These are phyloP conservation scores for Aspergillus japonicus DNA, from an alignment of 2,329 filamentous ascomycete genomes.

Conservation along the genomic window DNA sequence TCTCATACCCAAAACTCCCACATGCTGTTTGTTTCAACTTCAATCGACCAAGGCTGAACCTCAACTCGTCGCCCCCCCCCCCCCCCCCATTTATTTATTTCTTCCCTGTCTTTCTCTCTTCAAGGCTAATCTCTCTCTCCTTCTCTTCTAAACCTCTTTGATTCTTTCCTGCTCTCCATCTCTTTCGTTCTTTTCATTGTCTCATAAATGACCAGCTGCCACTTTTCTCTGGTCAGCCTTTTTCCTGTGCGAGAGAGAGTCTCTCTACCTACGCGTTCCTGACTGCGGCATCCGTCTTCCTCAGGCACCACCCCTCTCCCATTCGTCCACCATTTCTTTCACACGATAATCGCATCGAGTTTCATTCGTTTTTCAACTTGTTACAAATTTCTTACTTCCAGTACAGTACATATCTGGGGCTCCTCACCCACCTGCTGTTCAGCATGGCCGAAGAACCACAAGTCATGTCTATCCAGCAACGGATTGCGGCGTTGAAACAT, in stretches of 20 bases:
- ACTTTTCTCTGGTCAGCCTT: not conserved
- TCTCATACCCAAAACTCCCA: not conserved
- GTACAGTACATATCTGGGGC: not conserved
- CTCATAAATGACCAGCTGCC: not conserved
- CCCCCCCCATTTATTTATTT: not conserved
- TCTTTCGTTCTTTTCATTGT: not conserved
- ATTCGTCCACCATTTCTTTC: not conserved
- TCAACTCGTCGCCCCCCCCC: not conserved
- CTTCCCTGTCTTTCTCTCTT: not conserved
- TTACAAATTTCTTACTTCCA: not conserved
- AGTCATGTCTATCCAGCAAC: slow-evolving; percentile 46
- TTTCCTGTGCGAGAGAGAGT: no score
- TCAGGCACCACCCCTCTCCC: not conserved
- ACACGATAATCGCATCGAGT: not conserved
- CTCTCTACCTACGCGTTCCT: not conserved
- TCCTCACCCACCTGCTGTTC: not conserved
- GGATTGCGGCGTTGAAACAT: slow-evolving; percentile 47
- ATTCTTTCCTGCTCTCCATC: not conserved
- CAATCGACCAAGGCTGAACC: not conserved
- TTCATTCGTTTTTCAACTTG: not conserved
- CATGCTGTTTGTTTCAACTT: not conserved
- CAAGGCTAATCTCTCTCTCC: not conserved
- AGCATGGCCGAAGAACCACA: slow-evolving; percentile 45
- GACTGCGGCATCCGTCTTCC: not conserved
- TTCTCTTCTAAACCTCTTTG: not conserved